phyloP scores from a whole-genome alignment of 345 rosid genomes.

The Camelina laxa region DNA sequence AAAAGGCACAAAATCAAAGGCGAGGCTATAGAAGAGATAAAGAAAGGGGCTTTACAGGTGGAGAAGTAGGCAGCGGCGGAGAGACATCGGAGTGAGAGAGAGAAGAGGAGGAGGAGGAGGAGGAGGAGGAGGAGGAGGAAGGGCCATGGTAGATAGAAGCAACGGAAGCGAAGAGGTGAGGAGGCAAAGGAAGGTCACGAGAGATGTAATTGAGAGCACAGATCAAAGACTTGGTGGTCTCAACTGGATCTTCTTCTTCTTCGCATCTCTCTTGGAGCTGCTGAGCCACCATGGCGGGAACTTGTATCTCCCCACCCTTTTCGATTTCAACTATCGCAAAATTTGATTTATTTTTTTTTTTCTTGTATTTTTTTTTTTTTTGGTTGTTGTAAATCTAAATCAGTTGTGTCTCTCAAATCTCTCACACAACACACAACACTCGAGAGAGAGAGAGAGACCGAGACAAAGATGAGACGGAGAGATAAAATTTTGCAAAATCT shows the following conservation, averaged over 20 bases:
- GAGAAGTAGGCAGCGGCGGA: constrained; percentile 43
- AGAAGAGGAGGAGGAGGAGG: constrained; percentile 49
- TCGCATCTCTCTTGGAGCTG: constrained; percentile 56
- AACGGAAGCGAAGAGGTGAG: constrained; percentile 64
- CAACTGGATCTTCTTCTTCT: constrained; percentile 43
- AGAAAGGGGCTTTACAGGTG: constrained; percentile 12
- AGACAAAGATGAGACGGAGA: constrained; percentile 40
- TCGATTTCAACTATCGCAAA: constrained; percentile 41
- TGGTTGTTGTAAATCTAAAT: background rate
- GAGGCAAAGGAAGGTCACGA: constrained; percentile 89
- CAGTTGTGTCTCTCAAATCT: constrained; percentile 17
- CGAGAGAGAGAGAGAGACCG: constrained; percentile 24
- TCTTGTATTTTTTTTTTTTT: background rate
- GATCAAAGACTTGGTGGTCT: constrained; percentile 75
- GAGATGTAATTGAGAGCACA: constrained; percentile 86
- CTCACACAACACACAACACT: constrained; percentile 1
- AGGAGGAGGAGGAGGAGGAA: constrained; percentile 41
- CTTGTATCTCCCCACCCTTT: constrained; percentile 18
- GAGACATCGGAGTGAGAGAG: constrained; percentile 74
- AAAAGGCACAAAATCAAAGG: constrained; percentile 9
- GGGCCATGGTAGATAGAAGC: constrained; percentile 65
- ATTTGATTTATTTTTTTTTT: constrained; percentile 18
- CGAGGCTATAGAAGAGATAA: background rate
- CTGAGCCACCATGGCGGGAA: constrained; percentile 87
- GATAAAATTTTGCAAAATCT: constrained; percentile 6